Evolutionary conservation across 768 basidiomycete species (phyloP).

Genomic region (Udeniomyces megalosporus): DNA sequence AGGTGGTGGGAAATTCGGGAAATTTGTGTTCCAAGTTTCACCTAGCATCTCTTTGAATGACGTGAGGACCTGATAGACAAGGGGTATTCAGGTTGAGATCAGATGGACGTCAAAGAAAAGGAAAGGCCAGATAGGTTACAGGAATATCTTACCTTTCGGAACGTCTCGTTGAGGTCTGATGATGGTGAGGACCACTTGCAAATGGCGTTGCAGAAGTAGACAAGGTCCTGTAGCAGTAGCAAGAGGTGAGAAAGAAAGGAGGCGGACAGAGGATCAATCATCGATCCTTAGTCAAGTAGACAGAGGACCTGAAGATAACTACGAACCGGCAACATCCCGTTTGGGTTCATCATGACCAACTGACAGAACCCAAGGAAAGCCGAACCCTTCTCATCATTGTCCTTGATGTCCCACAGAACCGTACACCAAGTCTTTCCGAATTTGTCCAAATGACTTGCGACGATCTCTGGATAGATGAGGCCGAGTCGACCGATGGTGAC

Average conservation of each 20-base stretch:
- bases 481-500: slow-evolving; percentile 95
- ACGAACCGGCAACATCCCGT: slow-evolving; percentile 76
- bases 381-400: slow-evolving; percentile 98
- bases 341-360: slow-evolving; percentile 83
- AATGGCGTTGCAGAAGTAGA: slow-evolving; percentile 98
- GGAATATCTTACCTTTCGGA: slow-evolving; percentile 40
- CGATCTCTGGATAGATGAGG: slow-evolving; percentile 70
- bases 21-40: slow-evolving; percentile 68
- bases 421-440: slow-evolving; percentile 93
- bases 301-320: neutral
- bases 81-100: neutral
- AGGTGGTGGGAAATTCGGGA: slow-evolving; percentile 64
- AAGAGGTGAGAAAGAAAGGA: neutral
- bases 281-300: too few relatives aligned
- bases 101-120: neutral
- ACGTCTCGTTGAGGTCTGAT: slow-evolving; percentile 80
- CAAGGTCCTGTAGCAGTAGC: slow-evolving; percentile 46
- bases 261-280: too few relatives aligned
- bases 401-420: slow-evolving; percentile 91
- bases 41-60: slow-evolving; percentile 77
- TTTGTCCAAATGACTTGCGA: slow-evolving; percentile 73
- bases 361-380: slow-evolving; percentile 96
- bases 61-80: slow-evolving; percentile 44
- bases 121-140: neutral
- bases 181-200: slow-evolving; percentile 90